Base-by-base conservation (phyloP, 768 basidiomycete genomes). In the Auriculariales sp. region DNA sequence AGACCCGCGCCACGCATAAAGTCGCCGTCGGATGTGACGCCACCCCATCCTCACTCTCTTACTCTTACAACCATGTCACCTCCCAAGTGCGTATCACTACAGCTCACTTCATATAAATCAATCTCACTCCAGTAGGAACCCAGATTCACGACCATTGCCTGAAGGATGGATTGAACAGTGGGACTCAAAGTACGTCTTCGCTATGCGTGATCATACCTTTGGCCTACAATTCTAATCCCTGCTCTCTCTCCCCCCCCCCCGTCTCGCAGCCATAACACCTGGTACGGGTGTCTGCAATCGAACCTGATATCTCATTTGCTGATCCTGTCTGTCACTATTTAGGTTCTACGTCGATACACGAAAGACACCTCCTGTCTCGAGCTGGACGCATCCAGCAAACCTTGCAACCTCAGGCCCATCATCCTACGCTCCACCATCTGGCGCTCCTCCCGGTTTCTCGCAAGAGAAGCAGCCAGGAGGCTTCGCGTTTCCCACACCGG, bases 321-420 rank as follows among this genome's bases (percentile, higher is more conserved):
- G 29, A 17, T 14, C 5, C 32, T 28, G 49, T 24, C 32, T 19
- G 28, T 33, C 31, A 32, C 14, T 33, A 3, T 52, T 32, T 53
- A 87, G 85, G 84, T 88, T 76, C 68, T 88, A 88, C 54, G 81
- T 88, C 39, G 77, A 87, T 56, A 83, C 81, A 0, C 61, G 57
- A 24, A 71, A 73, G 39, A 64, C 69, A 15, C 83, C 84, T 3
- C 79, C 82, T 0, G 39, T 44, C 39, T 44, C 39, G 17, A 44
- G 73, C 12, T 88, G 85, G 85, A 68, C 65, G 0, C 85, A 86
- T 56, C 85, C 85, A 0, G 62, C 72, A n/a, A 80, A 78, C 3
- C 68, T n/a, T n/a, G n/a, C n/a, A n/a, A n/a, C n/a, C n/a, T n/a
- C n/a, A n/a, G n/a, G n/a, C n/a, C n/a, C n/a, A n/a, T n/a, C n/a